Conservation (phyloP, 208 protist genomes). For the Strigomonas galati region DNA sequence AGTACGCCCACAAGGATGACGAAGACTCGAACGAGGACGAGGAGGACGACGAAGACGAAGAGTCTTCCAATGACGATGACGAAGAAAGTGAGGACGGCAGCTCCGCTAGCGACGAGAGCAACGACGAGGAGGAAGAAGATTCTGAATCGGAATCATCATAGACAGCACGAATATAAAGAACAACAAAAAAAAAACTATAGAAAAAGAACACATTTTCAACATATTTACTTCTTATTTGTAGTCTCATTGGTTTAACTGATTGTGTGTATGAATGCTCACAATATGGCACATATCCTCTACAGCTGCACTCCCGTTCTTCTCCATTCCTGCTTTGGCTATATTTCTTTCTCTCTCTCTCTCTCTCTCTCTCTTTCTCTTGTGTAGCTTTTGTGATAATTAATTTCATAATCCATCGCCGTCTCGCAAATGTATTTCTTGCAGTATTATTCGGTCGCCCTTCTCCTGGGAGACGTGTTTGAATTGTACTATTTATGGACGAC, state of each 20-base stretch:
- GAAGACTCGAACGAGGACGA: conserved; percentile 24
- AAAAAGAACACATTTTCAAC: not conserved
- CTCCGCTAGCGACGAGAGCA: conserved; percentile 10
- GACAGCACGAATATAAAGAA: too few relatives aligned
- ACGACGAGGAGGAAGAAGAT: conserved; percentile 20
- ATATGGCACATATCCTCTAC: too few relatives aligned
- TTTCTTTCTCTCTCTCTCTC: conserved; percentile 7
- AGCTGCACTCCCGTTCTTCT: too few relatives aligned
- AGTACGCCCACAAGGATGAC: conserved; percentile 45
- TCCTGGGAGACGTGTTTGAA: conserved; percentile 28
- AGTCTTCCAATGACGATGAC: conserved; percentile 20
- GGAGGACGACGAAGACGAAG: conserved; percentile 26
- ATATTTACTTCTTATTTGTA: not conserved
- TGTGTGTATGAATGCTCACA: too few relatives aligned
- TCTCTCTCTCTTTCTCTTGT: conserved; percentile 4
- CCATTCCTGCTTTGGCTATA: conserved; percentile 6
- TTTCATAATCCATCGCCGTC: not conserved
- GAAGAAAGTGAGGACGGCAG: conserved; percentile 24
- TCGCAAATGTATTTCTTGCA: conserved; percentile 34
- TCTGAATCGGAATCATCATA: conserved; percentile 10
- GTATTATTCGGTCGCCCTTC: conserved; percentile 45
- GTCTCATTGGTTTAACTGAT: too few relatives aligned
- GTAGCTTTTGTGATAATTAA: not conserved
- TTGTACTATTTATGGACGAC: conserved; percentile 29
- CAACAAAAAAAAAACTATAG: too few relatives aligned